phyloP scores from a whole-genome alignment of 2,329 filamentous ascomycete genomes.

The Epichloe sibirici region DNA sequence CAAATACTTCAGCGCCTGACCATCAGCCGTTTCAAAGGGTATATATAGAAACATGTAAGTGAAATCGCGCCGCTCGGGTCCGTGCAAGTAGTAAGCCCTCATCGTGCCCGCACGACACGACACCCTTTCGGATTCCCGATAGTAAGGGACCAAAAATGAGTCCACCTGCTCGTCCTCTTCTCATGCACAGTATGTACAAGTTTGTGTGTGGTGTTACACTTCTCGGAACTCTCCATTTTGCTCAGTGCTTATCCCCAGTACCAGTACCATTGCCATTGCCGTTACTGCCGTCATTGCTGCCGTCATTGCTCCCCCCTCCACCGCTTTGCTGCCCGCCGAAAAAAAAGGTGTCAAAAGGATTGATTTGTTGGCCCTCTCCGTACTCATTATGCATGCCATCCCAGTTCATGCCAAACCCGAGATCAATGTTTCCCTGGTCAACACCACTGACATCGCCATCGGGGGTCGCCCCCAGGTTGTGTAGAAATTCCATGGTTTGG shows the following conservation, averaged over 20 bases:
- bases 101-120: no score
- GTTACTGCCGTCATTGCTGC: constrained; percentile 5
- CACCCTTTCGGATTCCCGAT: no score
- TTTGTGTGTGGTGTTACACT: no score
- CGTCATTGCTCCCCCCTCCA: constrained; percentile 14
- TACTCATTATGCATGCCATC: constrained; percentile 51
- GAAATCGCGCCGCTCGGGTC: background rate
- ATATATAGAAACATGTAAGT: background rate
- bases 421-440: constrained; percentile 42
- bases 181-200: no score
- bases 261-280: background rate
- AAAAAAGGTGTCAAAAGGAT: constrained; percentile 63
- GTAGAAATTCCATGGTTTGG: constrained; percentile 42
- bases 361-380: constrained; percentile 47
- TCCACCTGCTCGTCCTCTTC: no score
- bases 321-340: constrained; percentile 43
- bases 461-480: constrained; percentile 23
- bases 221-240: no score
- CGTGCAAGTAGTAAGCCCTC: no score
- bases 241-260: background rate
- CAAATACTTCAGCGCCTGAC: background rate
- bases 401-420: constrained; percentile 57
- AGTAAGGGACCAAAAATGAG: no score
- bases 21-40: background rate
- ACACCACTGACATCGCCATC: constrained; percentile 20